Evolutionary conservation across 75 land plant species (phyloP).

Genomic region (Isoetes taiwanensis): DNA sequence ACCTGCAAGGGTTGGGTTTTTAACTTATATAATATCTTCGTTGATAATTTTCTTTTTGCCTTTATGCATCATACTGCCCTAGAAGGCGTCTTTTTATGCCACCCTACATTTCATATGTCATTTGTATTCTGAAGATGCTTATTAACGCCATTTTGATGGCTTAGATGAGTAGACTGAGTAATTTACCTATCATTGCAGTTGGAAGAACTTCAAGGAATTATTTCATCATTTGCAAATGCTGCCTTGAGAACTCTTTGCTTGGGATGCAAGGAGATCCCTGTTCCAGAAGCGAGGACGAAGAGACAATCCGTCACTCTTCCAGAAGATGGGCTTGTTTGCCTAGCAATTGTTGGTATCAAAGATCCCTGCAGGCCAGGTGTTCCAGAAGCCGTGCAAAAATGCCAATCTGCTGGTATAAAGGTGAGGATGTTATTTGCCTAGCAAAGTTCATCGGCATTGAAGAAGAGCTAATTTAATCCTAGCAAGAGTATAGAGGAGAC

Average conservation of each 20-base stretch:
- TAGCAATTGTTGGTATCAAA: constrained; percentile 50
- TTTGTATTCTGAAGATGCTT: too few relatives aligned
- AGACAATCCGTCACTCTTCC: constrained; percentile 13
- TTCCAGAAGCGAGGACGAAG: neutral
- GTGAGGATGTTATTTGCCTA: constrained; percentile 18
- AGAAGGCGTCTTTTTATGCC: too few relatives aligned
- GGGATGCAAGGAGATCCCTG: constrained; percentile 9
- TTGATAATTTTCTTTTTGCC: neutral
- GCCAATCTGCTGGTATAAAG: constrained; percentile 78
- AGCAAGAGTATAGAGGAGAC: too few relatives aligned
- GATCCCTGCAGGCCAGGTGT: constrained; percentile 91
- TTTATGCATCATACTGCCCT: constrained; percentile 4
- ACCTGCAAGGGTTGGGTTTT: neutral
- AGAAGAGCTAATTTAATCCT: too few relatives aligned
- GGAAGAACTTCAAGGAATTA: constrained; percentile 21
- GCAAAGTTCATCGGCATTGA: neutral
- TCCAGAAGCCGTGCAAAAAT: constrained; percentile 58
- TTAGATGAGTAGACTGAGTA: neutral
- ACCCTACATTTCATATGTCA: too few relatives aligned
- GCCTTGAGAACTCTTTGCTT: constrained; percentile 14
- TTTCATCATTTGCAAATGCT: constrained; percentile 25
- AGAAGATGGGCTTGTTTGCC: constrained; percentile 16
- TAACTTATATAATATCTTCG: neutral
- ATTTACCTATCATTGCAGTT: constrained; percentile 11
- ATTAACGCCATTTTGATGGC: too few relatives aligned